Conservation (phyloP, 257 asterid species). For the Dorcoceras hygrometricum region DNA sequence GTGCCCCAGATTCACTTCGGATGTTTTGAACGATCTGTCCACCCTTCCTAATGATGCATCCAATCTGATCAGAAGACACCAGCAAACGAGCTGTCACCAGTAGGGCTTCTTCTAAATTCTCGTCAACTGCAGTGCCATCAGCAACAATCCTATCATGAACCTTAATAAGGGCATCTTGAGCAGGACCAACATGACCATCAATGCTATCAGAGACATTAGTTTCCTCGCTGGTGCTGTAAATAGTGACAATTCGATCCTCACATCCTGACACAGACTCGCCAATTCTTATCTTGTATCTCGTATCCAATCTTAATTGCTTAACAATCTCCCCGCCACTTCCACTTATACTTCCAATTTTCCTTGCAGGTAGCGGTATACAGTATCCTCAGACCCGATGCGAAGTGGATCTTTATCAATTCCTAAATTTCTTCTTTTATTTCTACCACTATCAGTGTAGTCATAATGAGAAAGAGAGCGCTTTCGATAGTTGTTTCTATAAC, state of each 20-base stretch:
- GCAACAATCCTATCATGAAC: slow-evolving; percentile 77
- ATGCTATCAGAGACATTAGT: slow-evolving; percentile 62
- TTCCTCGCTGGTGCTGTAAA: slow-evolving; percentile 76
- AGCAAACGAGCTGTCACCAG: slow-evolving; percentile 67
- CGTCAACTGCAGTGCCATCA: slow-evolving; percentile 54
- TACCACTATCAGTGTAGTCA: slow-evolving; percentile 53
- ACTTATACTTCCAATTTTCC: slow-evolving; percentile 83
- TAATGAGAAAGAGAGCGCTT: slow-evolving; percentile 68
- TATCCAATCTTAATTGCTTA: slow-evolving; percentile 85
- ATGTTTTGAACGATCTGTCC: slow-evolving; percentile 83
- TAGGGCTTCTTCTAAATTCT: slow-evolving; percentile 55
- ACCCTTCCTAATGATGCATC: slow-evolving; percentile 91
- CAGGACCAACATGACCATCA: slow-evolving; percentile 63
- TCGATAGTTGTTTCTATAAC: slow-evolving; percentile 74
- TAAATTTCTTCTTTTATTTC: slow-evolving; percentile 71
- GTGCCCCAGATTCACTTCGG: slow-evolving; percentile 85
- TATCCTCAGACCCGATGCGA: slow-evolving; percentile 66
- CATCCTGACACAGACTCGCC: slow-evolving; percentile 83
- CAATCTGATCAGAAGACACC: slow-evolving; percentile 94
- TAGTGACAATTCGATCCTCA: slow-evolving; percentile 81
- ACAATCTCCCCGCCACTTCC: slow-evolving; percentile 96
- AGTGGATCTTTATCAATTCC: slow-evolving; percentile 64
- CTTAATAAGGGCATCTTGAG: slow-evolving; percentile 87
- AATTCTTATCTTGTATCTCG: slow-evolving; percentile 83
- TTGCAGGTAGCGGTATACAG: slow-evolving; percentile 81